These are phyloP conservation scores for Hydnomerulius pinastri DNA, from an alignment of 768 basidiomycete genomes.

Conservation along the genomic window DNA sequence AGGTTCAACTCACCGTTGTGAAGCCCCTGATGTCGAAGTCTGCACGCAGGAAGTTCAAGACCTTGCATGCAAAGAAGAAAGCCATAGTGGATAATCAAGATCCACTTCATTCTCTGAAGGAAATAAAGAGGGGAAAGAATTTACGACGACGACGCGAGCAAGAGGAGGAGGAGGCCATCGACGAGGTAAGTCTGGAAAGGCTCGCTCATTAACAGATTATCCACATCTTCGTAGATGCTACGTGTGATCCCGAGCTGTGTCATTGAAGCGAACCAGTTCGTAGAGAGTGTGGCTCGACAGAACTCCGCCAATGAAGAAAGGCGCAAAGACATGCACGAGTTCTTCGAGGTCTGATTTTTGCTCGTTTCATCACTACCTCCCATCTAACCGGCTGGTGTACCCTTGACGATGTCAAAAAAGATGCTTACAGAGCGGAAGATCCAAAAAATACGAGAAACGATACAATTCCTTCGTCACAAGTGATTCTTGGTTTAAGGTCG, in stretches of 20 bases:
- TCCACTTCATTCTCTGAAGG: too few relatives aligned
- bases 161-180: too few relatives aligned
- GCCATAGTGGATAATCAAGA: too few relatives aligned
- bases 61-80: too few relatives aligned
- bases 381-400: background rate
- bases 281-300: too few relatives aligned
- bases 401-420: too few relatives aligned
- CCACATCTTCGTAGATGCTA: background rate
- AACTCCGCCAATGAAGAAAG: background rate
- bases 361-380: background rate
- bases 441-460: background rate
- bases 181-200: background rate
- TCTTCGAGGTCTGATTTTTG: background rate
- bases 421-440: background rate
- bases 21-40: too few relatives aligned
- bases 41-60: too few relatives aligned
- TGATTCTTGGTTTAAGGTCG: background rate
- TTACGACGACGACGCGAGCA: too few relatives aligned
- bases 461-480: background rate
- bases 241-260: background rate
- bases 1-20: too few relatives aligned
- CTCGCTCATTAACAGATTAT: background rate
- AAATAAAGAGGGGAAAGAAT: too few relatives aligned
- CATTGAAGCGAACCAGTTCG: too few relatives aligned
- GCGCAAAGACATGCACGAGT: background rate